Evolutionary conservation across 805 yeast genomes (phyloP), one percentile per base, ranked within the genome.

Genomic region (Jamesozyma gamospora): DNA sequence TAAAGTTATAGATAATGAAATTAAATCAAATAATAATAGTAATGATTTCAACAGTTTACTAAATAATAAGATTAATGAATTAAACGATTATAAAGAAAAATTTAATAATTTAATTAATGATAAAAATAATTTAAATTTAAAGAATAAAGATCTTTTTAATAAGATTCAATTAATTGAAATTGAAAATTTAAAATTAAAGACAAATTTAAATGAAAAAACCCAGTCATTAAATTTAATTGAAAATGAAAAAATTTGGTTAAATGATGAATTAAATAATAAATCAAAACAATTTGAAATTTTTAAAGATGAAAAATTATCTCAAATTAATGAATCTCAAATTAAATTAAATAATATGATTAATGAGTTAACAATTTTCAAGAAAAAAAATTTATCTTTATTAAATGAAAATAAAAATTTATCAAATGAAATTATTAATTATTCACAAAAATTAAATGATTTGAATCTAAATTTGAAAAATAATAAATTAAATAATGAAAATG

Each of bases 261-360:
- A 74, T 30, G 44, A 57, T 4, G 66, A 68, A 41, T 50, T 72
- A 14, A 51, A 56, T 14, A 42, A 56, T 4, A 56, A 61, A 31
- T 45, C 56, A 15, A 47, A 54, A 28, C 66, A 65, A 29, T 57
- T 63, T 36, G 31, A 52, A 3, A 42, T 41, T 9, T 60, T 53
- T 34, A 51, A 61, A 45, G 50, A 41, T 31, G 53, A 47, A 14
- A 50, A 51, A 30, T 46, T 28, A 25, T 29, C 62, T 24, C 79
- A 80, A 48, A 63, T 81, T 36, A 90, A 83, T 60, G 79, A 75
- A 39, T 74, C 83, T 42, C 67, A 86, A 44, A 79, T 76, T 43
- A 70, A 79, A 34, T 62, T 77, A 36, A 73, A 78, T 53, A 73
- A 14, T 14, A 11, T 62, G 12, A 41, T 35, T 34, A 34, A 27